Evolutionary conservation across 495 filamentous ascomycete species (phyloP).

Genomic region (Margaritispora aquatica): DNA sequence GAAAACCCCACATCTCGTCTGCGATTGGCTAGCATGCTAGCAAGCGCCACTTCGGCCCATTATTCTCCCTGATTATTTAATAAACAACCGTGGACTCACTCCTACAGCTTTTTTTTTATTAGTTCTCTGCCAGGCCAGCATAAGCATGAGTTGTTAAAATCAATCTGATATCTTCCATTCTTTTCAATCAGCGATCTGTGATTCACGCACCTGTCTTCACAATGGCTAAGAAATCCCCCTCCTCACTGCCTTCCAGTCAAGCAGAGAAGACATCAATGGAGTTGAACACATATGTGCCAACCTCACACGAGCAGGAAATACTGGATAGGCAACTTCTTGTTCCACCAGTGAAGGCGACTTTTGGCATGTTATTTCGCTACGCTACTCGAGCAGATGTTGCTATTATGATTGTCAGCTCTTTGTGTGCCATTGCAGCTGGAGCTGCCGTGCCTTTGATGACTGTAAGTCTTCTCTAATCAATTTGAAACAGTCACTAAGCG

Average conservation of each 20-base stretch:
- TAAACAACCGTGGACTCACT: no score
- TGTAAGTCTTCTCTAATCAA: conserved; percentile 31
- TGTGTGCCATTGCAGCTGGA: conserved; percentile 69
- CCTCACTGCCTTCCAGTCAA: background rate
- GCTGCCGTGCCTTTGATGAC: conserved; percentile 81
- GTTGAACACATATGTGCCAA: background rate
- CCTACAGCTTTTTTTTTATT: background rate
- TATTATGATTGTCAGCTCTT: conserved; percentile 55
- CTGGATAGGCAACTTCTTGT: conserved; percentile 1
- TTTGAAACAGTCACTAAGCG: background rate
- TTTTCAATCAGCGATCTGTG: no score
- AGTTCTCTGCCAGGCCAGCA: background rate
- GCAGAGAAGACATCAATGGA: background rate
- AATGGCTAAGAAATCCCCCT: background rate
- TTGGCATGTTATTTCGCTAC: conserved; percentile 62
- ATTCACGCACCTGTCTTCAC: background rate
- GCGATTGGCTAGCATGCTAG: background rate
- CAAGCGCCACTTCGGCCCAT: background rate
- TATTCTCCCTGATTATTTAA: no score
- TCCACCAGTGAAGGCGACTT: conserved; percentile 3
- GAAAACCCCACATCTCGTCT: no score
- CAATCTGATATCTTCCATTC: background rate
- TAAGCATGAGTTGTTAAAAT: background rate
- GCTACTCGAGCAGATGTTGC: conserved; percentile 64
- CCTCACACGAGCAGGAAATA: background rate